Conservation (phyloP, 129 eudicot species). For the sunflower (Helianthus annuus) region DNA sequence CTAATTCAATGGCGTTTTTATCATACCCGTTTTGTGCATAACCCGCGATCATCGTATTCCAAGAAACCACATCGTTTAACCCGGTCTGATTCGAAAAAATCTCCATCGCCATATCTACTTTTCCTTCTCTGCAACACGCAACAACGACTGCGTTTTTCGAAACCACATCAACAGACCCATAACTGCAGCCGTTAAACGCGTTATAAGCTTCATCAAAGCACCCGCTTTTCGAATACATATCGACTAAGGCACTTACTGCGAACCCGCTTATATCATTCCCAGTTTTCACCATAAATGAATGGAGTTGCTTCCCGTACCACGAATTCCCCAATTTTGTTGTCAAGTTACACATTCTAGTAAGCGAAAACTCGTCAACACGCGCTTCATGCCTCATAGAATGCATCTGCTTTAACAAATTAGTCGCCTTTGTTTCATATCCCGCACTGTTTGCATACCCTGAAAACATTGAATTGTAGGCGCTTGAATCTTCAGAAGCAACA, state of each 20-base stretch:
- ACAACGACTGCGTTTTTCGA: conserved; percentile 87
- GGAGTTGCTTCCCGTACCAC: conserved; percentile 60
- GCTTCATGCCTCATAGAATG: conserved; percentile 32
- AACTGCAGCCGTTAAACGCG: conserved; percentile 48
- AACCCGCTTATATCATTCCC: conserved; percentile 55
- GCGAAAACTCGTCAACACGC: conserved; percentile 63
- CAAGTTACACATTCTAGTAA: conserved; percentile 80
- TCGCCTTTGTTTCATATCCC: conserved; percentile 54
- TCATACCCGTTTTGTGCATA: conserved; percentile 59
- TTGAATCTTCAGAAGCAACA: too few relatives aligned
- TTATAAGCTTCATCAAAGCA: conserved; percentile 59
- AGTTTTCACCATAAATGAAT: conserved; percentile 74
- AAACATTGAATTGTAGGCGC: conserved; percentile 74
- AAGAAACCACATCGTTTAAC: conserved; percentile 69
- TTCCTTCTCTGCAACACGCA: conserved; percentile 83
- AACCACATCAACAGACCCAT: conserved; percentile 49
- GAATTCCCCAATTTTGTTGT: conserved; percentile 48
- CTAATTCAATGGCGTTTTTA: conserved; percentile 52
- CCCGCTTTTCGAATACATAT: conserved; percentile 91
- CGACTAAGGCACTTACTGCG: conserved; percentile 67
- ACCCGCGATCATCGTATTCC: conserved; percentile 87
- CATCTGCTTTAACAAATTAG: conserved; percentile 64
- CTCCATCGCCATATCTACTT: conserved; percentile 53
- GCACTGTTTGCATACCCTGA: conserved; percentile 60
- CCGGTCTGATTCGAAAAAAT: conserved; percentile 49